These are phyloP conservation scores for Candolleomyces aberdarensis DNA, from an alignment of 768 basidiomycete genomes.

Conservation along the genomic window DNA sequence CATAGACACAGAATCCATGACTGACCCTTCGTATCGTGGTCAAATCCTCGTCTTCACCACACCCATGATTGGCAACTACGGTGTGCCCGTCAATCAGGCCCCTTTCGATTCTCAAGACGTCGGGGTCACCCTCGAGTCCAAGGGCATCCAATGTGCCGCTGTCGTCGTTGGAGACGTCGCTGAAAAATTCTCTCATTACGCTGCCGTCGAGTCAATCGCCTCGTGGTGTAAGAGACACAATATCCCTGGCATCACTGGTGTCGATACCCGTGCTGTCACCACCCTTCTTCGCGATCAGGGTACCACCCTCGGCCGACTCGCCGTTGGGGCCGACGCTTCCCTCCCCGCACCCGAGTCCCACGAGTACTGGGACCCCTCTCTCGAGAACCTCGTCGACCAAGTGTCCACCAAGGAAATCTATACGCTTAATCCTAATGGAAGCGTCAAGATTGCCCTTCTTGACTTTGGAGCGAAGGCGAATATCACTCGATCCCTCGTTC, in stretches of 20 bases:
- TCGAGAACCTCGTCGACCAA: slow-evolving; percentile 92
- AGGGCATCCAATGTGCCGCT: slow-evolving; percentile 86
- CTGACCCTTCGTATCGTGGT: slow-evolving; percentile 96
- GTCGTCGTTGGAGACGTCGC: slow-evolving; percentile 94
- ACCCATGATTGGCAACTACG: slow-evolving; percentile 98
- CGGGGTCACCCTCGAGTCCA: slow-evolving; percentile 86
- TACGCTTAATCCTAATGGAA: slow-evolving; percentile 80
- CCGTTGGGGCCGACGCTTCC: slow-evolving; percentile 70
- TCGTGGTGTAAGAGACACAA: slow-evolving; percentile 90
- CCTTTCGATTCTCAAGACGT: slow-evolving; percentile 73
- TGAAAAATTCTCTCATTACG: slow-evolving; percentile 91
- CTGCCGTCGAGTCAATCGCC: slow-evolving; percentile 88
- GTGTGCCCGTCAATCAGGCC: slow-evolving; percentile 80
- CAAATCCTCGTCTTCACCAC: slow-evolving; percentile 99
- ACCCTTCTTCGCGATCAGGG: slow-evolving; percentile 92
- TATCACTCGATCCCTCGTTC: slow-evolving; percentile 88
- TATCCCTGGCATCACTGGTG: slow-evolving; percentile 92
- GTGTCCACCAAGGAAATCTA: slow-evolving; percentile 85
- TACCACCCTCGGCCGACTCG: slow-evolving; percentile 90
- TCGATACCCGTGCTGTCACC: slow-evolving; percentile 97
- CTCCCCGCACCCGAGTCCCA: slow-evolving; percentile 53
- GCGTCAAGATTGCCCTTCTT: slow-evolving; percentile 90
- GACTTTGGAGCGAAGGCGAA: slow-evolving; percentile 99
- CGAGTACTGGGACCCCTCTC: slow-evolving; percentile 93
- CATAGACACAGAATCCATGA: slow-evolving; percentile 99